Evolutionary conservation across 2,329 filamentous ascomycete species (phyloP).

Genomic region (Arthrinium phaeospermum): DNA sequence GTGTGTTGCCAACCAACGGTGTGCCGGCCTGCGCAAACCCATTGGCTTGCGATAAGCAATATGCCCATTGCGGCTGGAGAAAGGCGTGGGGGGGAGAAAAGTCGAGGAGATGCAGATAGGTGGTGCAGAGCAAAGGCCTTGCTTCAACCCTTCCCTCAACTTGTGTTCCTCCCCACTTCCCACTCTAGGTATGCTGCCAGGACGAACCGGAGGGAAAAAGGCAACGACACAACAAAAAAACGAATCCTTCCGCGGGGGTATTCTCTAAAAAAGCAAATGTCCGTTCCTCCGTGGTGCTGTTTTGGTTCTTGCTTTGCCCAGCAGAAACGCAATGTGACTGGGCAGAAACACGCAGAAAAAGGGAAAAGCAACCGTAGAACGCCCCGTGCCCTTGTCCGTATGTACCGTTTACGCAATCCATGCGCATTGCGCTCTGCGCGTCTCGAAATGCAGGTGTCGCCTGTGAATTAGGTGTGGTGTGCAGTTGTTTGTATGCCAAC

Average conservation of each 20-base stretch:
- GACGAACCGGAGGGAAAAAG: slow-evolving; percentile 17
- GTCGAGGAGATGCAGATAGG: background rate
- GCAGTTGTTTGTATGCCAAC: background rate
- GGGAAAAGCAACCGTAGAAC: slow-evolving; percentile 5
- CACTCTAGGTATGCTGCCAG: background rate
- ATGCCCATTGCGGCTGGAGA: slow-evolving; percentile 23
- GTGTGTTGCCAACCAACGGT: background rate
- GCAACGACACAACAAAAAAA: slow-evolving; percentile 19
- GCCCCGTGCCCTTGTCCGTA: background rate
- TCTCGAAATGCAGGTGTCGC: background rate
- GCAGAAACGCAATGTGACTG: background rate
- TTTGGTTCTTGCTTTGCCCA: background rate
- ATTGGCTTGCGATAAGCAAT: background rate
- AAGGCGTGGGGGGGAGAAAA: background rate
- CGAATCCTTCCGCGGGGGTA: slow-evolving; percentile 28
- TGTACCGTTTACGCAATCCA: background rate
- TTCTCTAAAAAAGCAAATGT: slow-evolving; percentile 19
- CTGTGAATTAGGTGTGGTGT: background rate
- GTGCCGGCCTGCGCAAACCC: background rate
- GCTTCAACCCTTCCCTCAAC: background rate
- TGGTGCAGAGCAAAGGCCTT: background rate
- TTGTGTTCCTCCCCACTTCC: background rate
- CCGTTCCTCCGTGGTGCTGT: background rate
- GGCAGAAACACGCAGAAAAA: background rate
- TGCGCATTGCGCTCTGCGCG: slow-evolving; percentile 7